Conservation (phyloP, 345 rosid species). For the Pistacia vera region DNA sequence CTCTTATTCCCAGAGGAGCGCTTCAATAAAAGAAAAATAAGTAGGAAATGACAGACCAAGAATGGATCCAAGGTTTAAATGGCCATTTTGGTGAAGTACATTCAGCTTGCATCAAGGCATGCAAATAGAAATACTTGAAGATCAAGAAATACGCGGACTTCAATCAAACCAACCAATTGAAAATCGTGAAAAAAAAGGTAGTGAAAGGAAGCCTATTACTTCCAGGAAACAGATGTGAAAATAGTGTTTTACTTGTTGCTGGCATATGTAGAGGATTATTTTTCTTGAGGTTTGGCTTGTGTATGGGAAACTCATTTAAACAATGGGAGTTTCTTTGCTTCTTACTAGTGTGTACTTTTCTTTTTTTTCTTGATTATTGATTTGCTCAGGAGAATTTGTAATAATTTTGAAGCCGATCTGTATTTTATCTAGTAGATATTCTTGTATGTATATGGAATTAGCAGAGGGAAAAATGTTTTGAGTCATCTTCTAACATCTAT, state of each 20-base stretch:
- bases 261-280: not conserved
- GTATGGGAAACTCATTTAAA: slow-evolving; percentile 9
- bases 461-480: not conserved
- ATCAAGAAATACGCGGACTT: not conserved
- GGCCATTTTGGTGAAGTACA: not conserved
- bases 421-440: not conserved
- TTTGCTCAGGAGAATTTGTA: not conserved
- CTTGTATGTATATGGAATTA: not conserved
- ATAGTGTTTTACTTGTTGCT: slow-evolving; percentile 3
- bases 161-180: not conserved
- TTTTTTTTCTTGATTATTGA: not conserved
- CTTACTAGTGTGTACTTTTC: not conserved
- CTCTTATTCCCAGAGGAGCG: slow-evolving; percentile 39
- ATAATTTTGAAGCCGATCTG: not conserved
- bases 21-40: slow-evolving; percentile 29
- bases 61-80: not conserved
- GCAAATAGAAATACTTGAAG: not conserved
- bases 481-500: not conserved
- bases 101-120: not conserved
- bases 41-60: not conserved
- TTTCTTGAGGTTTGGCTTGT: not conserved
- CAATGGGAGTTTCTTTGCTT: not conserved
- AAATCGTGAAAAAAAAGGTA: not conserved
- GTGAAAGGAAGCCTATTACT: not conserved
- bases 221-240: not conserved